Evolutionary conservation across 495 filamentous ascomycete genomes (phyloP), one percentile per base, ranked within the genome.

Genomic region (Cercophora sp.): DNA sequence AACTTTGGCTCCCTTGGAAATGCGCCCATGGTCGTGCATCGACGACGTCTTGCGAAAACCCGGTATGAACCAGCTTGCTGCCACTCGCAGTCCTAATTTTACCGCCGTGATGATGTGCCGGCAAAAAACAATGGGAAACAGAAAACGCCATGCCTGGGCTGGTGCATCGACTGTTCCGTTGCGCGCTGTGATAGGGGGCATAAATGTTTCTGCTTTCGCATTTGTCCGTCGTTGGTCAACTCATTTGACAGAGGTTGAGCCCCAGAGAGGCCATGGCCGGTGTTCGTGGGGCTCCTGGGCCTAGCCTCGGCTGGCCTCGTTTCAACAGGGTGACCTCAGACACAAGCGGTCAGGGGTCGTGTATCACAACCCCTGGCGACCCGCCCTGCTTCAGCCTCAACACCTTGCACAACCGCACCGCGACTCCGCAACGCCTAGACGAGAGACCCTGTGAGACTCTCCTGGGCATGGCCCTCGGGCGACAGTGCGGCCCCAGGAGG

Each of bases 261-360:
- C 36, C 36, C 36, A 39, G 22, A 39, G 16, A n/a, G 22, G 40
- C 15, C 16, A 22, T 13, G 19, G 40, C 13, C 23, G 40, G 22
- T 27, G 18, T 31, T 47, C 11, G 51, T 29, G 41, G 58, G 52
- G 23, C 44, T 55, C 44, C 37, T 19, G 20, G 24, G 48, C 23
- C 23, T 22, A 25, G 19, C 36, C 11, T 27, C 24, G 36, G 52
- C 52, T 41, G 34, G 57, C 51, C 55, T 41, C 47, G 65, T 67
- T 59, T 67, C 66, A 63, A 55, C 57, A 60, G 48, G 66, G 48
- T 41, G 54, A 55, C 58, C 63, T 66, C 65, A 56, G 62, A 70
- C 67, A 59, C 54, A 39, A 60, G 57, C 39, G 52, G 67, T 70
- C 67, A 62, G 59, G 63, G 58, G 55, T 57, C 55, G 19, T 22